phyloP scores from a whole-genome alignment of 2,329 filamentous ascomycete genomes.

The Huntiella savannae region DNA sequence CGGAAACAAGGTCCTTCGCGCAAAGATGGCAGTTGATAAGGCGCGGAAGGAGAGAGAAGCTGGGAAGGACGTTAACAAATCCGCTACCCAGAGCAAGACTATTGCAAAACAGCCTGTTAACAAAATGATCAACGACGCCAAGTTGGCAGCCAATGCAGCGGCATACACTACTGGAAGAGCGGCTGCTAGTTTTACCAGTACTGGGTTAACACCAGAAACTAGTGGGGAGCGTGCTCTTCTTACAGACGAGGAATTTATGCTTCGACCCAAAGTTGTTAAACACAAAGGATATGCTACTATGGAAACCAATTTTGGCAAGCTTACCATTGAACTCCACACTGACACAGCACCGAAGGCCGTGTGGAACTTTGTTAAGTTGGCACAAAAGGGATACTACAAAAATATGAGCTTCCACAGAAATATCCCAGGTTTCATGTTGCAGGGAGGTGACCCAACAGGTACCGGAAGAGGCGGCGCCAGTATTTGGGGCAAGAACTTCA shows the following conservation, averaged over 20 bases:
- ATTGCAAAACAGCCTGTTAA: not conserved
- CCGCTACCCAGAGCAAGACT: constrained; percentile 21
- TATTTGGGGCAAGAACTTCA: constrained; percentile 87
- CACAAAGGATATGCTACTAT: constrained; percentile 82
- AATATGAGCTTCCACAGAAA: constrained; percentile 77
- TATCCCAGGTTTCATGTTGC: constrained; percentile 93
- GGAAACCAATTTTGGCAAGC: constrained; percentile 62
- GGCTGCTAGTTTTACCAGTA: constrained; percentile 88
- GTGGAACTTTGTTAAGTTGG: constrained; percentile 85
- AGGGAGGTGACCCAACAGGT: constrained; percentile 84
- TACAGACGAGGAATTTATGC: constrained; percentile 90
- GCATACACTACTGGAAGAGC: constrained; percentile 78
- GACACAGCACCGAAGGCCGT: constrained; percentile 85
- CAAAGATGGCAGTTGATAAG: constrained; percentile 84
- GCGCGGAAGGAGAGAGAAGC: constrained; percentile 57
- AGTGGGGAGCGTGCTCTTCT: constrained; percentile 70
- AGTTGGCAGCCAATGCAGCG: constrained; percentile 63
- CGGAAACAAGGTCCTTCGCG: constrained; percentile 66
- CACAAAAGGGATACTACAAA: constrained; percentile 79
- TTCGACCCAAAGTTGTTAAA: constrained; percentile 76
- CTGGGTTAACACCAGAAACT: constrained; percentile 80
- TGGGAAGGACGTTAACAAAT: constrained; percentile 34
- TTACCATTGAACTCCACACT: constrained; percentile 78
- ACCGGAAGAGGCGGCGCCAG: constrained; percentile 79
- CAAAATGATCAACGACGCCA: constrained; percentile 35